Conservation (phyloP, 306 rosid species). For the Lathyrus aphaca region DNA sequence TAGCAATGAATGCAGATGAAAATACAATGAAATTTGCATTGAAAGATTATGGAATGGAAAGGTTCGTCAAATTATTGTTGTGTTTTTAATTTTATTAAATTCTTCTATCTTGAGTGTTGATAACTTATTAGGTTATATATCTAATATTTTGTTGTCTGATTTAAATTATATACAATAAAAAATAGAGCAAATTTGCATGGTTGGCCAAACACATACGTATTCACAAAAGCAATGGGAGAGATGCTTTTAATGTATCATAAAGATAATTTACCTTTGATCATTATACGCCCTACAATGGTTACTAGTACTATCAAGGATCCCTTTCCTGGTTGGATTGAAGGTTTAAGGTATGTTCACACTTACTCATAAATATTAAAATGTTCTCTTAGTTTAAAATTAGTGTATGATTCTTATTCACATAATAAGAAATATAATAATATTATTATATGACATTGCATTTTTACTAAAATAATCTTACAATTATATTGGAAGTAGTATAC, state of each 20-base stretch:
- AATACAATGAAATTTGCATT: slow-evolving; percentile 23
- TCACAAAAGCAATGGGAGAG: slow-evolving; percentile 51
- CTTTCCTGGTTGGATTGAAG: slow-evolving; percentile 38
- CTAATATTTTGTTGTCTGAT: neutral
- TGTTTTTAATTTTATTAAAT: neutral
- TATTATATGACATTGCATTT: too few relatives aligned
- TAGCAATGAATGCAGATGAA: slow-evolving; percentile 18
- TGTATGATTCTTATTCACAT: too few relatives aligned
- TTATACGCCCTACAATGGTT: slow-evolving; percentile 36
- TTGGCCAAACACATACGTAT: slow-evolving; percentile 55
- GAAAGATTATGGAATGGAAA: slow-evolving; percentile 48
- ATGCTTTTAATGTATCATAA: slow-evolving; percentile 35
- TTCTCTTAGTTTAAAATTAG: too few relatives aligned
- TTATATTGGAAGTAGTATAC: too few relatives aligned
- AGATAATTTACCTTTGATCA: slow-evolving; percentile 30
- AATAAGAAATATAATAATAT: too few relatives aligned
- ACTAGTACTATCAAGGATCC: slow-evolving; percentile 28
- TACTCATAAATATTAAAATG: too few relatives aligned
- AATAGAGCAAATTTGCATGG: slow-evolving; percentile 49
- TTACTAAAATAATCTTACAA: too few relatives aligned
- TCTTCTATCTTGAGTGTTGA: neutral
- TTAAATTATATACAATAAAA: neutral
- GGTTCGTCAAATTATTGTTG: slow-evolving; percentile 30
- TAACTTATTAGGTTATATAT: too few relatives aligned
- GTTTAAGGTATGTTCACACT: slow-evolving; percentile 19